Evolutionary conservation across 75 land plant genomes (phyloP).

Genomic region (Selaginella moellendorffii): DNA sequence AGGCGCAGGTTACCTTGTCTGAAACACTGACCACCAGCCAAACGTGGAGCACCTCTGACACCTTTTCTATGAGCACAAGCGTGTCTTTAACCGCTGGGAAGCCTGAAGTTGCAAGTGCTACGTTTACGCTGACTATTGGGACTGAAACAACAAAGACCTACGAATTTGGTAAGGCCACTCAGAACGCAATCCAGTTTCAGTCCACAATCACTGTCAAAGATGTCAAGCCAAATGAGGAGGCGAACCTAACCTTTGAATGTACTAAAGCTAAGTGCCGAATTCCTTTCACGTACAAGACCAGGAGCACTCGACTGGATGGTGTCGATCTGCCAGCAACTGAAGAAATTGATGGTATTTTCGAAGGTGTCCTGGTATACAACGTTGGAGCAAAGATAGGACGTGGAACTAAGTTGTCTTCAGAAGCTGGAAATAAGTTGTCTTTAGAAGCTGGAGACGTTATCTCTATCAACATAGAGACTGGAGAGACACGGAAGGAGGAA

Average conservation of each 20-base stretch:
- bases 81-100: not conserved
- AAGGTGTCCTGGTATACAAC: not conserved
- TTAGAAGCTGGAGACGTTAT: too few species aligned
- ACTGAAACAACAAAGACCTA: not conserved
- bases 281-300: not conserved
- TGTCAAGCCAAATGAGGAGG: not conserved
- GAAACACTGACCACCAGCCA: not conserved
- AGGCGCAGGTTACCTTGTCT: not conserved
- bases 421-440: too few species aligned
- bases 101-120: not conserved
- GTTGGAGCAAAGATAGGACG: too few species aligned
- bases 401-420: too few species aligned
- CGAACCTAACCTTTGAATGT: not conserved
- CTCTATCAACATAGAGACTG: too few species aligned
- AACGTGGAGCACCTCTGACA: not conserved
- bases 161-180: conserved; percentile 2
- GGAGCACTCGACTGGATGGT: not conserved
- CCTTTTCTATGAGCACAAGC: not conserved
- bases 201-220: not conserved
- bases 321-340: not conserved
- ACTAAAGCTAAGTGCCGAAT: not conserved
- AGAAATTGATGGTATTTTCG: conserved; percentile 6
- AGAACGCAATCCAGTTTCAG: not conserved
- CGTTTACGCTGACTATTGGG: not conserved
- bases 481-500: too few species aligned